These are phyloP conservation scores for Dendryphion nanum DNA, from an alignment of 2,329 filamentous ascomycete genomes.

Conservation along the genomic window DNA sequence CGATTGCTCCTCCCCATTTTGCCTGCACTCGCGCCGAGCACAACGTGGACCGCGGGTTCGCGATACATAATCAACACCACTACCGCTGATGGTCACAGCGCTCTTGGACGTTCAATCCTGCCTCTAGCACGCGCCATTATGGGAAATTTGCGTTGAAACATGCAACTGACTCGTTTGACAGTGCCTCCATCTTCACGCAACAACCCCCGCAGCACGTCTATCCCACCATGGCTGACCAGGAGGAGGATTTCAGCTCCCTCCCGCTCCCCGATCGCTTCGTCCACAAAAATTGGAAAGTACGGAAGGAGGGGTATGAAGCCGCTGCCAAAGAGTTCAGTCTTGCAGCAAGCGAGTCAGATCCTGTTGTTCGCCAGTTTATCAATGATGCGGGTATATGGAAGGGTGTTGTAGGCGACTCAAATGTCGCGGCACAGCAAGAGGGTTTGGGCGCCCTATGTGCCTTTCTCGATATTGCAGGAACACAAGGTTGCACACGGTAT, in stretches of 20 bases:
- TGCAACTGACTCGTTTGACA: too few species aligned
- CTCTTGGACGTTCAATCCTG: too few species aligned
- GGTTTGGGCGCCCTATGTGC: slow-evolving; percentile 83
- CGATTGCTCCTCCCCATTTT: too few species aligned
- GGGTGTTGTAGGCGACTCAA: slow-evolving; percentile 86
- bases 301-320: slow-evolving; percentile 93
- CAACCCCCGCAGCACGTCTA: too few species aligned
- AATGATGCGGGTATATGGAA: slow-evolving; percentile 88
- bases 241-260: slow-evolving; percentile 77
- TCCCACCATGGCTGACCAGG: slow-evolving; percentile 72
- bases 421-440: slow-evolving; percentile 95
- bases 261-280: slow-evolving; percentile 76
- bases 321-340: slow-evolving; percentile 82
- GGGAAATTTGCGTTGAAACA: too few species aligned
- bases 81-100: too few species aligned
- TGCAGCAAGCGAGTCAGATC: slow-evolving; percentile 80
- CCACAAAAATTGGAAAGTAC: slow-evolving; percentile 97
- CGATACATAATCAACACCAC: too few species aligned
- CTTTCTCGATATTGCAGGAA: slow-evolving; percentile 87
- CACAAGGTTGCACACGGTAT: slow-evolving; percentile 71
- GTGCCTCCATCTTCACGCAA: too few species aligned
- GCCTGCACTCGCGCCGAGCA: too few species aligned
- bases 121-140: too few species aligned
- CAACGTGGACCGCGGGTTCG: too few species aligned
- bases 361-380: slow-evolving; percentile 82